Percentiles rank a stretch among this genome's conserved stretches.
phyloP scores from a whole-genome alignment of 306 rosid species.

The Cajanus cajan region DNA sequence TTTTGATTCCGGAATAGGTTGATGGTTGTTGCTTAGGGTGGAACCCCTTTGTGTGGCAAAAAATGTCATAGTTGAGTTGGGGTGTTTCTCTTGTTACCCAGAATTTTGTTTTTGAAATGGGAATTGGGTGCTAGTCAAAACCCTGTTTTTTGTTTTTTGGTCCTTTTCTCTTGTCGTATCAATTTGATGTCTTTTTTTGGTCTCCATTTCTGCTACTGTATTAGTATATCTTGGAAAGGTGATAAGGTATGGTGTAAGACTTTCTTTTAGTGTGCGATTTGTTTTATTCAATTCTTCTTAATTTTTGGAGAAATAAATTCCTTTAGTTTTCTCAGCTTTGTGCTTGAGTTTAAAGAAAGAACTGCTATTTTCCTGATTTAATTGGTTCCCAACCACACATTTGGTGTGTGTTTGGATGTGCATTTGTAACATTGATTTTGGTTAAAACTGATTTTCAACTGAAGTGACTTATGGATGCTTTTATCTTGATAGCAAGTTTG shows the following conservation, averaged over 20 bases:
- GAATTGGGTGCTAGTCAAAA: slow-evolving; percentile 2
- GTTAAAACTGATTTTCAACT: too few relatives aligned
- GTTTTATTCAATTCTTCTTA: not conserved
- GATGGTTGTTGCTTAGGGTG: not conserved
- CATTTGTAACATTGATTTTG: too few relatives aligned
- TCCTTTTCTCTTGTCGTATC: not conserved
- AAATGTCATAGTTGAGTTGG: not conserved
- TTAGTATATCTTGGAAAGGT: not conserved
- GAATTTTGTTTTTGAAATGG: not conserved
- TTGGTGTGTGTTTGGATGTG: too few relatives aligned
- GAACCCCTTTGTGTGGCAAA: not conserved
- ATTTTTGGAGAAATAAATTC: not conserved
- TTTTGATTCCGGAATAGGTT: not conserved
- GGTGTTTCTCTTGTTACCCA: not conserved
- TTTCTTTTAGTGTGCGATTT: not conserved
- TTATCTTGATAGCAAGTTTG: too few relatives aligned
- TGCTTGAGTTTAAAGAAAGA: not conserved
- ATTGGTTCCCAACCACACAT: not conserved
- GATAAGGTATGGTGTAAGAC: not conserved
- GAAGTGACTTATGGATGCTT: too few relatives aligned
- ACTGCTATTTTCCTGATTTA: not conserved
- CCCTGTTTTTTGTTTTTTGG: not conserved
- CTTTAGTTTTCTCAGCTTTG: not conserved
- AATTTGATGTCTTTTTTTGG: not conserved
- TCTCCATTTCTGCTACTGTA: not conserved